phyloP scores from a whole-genome alignment of 306 rosid genomes.

The Echinosophora koreensis region DNA sequence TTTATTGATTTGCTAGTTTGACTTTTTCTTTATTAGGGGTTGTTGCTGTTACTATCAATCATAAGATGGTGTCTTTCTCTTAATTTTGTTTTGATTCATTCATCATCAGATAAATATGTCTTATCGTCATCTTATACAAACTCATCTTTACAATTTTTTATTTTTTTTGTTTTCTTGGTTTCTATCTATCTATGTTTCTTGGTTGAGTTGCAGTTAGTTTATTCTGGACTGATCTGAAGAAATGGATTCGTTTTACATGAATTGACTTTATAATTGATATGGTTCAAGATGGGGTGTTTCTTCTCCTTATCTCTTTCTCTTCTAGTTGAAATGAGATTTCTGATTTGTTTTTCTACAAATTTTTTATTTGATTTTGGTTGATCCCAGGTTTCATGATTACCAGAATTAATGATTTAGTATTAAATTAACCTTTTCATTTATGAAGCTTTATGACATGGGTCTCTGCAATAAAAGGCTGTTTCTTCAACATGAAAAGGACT shows the following conservation, averaged over 20 bases:
- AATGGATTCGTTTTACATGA: background rate
- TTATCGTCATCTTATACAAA: background rate
- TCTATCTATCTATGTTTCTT: background rate
- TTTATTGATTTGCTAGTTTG: background rate
- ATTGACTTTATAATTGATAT: background rate
- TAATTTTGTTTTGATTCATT: constrained; percentile 21
- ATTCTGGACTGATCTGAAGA: constrained; percentile 8
- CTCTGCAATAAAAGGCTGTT: constrained; percentile 35
- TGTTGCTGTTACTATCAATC: constrained; percentile 34
- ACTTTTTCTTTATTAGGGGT: background rate
- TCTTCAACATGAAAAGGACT: constrained; percentile 34
- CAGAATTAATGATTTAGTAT: background rate
- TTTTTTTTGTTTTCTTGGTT: constrained; percentile 17
- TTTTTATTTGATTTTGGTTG: constrained; percentile 3
- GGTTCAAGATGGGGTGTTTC: background rate
- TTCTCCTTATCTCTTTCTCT: background rate
- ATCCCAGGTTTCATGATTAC: constrained; percentile 19
- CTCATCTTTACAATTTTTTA: background rate
- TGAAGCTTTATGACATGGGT: constrained; percentile 36
- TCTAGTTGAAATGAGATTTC: background rate
- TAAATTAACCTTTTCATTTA: constrained; percentile 15
- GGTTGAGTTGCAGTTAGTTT: background rate
- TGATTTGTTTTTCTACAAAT: background rate
- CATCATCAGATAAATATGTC: background rate
- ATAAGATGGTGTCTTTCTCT: constrained; percentile 5